Evolutionary conservation across 2,329 filamentous ascomycete species (phyloP), one percentile per base, ranked within the genome.

Genomic region (Colletotrichum limetticola): DNA sequence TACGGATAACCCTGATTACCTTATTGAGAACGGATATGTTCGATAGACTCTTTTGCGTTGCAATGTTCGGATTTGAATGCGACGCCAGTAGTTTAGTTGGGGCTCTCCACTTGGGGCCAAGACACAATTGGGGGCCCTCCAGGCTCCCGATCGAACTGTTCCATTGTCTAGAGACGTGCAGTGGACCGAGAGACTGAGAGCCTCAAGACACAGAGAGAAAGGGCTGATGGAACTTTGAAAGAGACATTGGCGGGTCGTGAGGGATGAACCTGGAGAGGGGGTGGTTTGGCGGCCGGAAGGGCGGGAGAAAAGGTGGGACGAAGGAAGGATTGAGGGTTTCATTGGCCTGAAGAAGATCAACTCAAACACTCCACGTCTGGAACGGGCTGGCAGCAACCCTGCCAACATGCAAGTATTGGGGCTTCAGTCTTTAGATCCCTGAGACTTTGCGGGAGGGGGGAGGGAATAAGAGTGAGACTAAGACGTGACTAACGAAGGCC

Each of bases 301-400:
- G 66, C 59, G 30, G 42, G 24, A 35, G 30, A 72, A 49, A 49
- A 60, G 56, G 66, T 61, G 70, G 70, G 70, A 72, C 66, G 66
- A 69, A 28, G 55, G 52, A 60, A 55, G 24, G 49, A 32, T 56
- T 28, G 35, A 22, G 60, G 66, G 60, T 65, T 61, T 72, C 66
- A 72, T 70, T 72, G 70, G 70, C n/a, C 66, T 72, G 66, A 64
- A 60, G 42, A 57, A 60, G 35, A 60, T 49, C 56, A 49, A 61
- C 66, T 69, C 70, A 72, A 70, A 72, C 70, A 68, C 60, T 72
- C 55, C 70, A 66, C 53, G 66, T 72, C 70, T 70, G 70, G 42
- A 60, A 66, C 55, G 26, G 60, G 28, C 56, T 66, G 66, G 70
- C 66, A 65, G 22, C 37, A 70, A 55, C 70, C 70, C 67, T 72